Conservation (phyloP, 176 grass and related monocot genomes). For the Coix lacrymajobi region DNA sequence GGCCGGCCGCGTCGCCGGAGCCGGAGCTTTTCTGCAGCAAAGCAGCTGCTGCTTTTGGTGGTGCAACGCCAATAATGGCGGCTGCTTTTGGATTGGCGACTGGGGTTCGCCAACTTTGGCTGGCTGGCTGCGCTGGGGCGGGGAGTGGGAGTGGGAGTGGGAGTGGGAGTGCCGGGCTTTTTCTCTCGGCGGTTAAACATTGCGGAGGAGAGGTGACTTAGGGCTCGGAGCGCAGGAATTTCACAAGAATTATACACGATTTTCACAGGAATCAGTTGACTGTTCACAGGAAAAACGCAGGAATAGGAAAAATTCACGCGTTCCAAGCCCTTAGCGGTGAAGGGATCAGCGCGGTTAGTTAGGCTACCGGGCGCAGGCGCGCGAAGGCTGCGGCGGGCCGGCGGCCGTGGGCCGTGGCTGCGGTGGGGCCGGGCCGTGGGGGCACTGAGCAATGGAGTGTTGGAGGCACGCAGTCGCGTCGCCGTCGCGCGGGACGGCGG, state of each 20-base stretch:
- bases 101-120: conserved; percentile 1
- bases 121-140: not conserved
- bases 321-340: too few species aligned
- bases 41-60: conserved; percentile 9
- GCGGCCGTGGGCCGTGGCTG: not conserved
- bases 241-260: too few species aligned
- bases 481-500: not conserved
- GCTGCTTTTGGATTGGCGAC: not conserved
- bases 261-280: too few species aligned
- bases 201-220: conserved; percentile 21
- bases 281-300: too few species aligned
- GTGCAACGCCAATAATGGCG: conserved; percentile 26
- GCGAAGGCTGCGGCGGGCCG: not conserved
- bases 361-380: not conserved
- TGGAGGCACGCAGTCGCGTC: not conserved
- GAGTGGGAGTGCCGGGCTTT: too few species aligned
- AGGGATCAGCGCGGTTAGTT: conserved; percentile 8
- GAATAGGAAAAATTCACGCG: too few species aligned
- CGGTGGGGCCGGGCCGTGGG: too few species aligned
- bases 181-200: not conserved
- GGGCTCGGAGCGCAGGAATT: too few species aligned
- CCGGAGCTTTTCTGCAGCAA: conserved; percentile 14
- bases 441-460: not conserved
- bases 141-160: not conserved
- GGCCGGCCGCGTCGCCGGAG: not conserved